Base-by-base conservation (phyloP, 768 basidiomycete genomes). In the Rhodotorula graminis region DNA sequence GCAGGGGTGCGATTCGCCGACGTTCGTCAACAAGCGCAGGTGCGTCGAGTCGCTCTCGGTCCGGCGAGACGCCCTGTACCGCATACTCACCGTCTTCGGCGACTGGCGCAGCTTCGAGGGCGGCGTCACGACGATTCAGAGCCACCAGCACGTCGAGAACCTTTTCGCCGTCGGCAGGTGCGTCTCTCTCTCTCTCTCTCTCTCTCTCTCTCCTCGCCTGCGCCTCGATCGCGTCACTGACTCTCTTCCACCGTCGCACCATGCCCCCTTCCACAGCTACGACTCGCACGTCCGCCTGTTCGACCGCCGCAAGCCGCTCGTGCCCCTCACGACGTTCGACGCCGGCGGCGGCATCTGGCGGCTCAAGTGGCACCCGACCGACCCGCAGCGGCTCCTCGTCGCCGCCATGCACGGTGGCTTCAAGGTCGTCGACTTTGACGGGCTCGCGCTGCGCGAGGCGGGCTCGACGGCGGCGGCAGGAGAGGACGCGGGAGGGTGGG, bases 321-420 rank as follows among this genome's bases (percentile, higher is more conserved):
- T 37, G 7, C 87, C 91, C 1, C 74, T 97, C 21, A 79, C 82
- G 1, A 82, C 85, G 61, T 86, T 85, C 37, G 85, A 89, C 68
- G 88, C 92, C 6, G 92, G 92, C 19, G 96, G 96, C 21, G 96
- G 96, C 6, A 90, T 88, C 19, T 99, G 96, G 96, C 86, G 96
- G 27, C 88, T 92, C 69, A 93, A 95, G 80, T 99, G 93, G 92
- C 93, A 98, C 81, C 93, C 94, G 14, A 86, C 85, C 10, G 74
- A 84, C 4, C 76, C 78, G 5, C 78, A 85, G 50, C 90, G 94
- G 78, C 84, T 98, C 3, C 85, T 97, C 29, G 87, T 93, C n/a
- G 96, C 94, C 0, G 93, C 91, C 79, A 99, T 98, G 96, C 94
- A 95, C 79, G 93, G 93, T 73, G 94, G 95, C 18, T 94, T 92